Conservation (phyloP, 345 rosid species). For the Camelina hispida region DNA sequence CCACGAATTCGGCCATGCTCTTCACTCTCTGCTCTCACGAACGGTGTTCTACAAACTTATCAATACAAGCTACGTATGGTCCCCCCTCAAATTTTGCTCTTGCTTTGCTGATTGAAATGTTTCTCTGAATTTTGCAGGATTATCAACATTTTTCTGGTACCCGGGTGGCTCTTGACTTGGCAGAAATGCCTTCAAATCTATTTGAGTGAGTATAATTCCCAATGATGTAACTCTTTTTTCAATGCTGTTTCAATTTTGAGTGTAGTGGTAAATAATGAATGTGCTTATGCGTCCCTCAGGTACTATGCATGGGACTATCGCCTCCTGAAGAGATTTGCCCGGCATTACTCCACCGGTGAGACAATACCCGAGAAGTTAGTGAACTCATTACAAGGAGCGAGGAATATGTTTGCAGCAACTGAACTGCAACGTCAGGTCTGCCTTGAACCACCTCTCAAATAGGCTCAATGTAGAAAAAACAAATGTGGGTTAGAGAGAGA, state of each 20-base stretch:
- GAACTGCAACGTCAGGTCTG: slow-evolving; percentile 94
- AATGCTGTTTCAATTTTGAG: slow-evolving; percentile 6
- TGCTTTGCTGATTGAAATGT: slow-evolving; percentile 28
- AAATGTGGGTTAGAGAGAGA: background rate
- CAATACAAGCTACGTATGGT: background rate
- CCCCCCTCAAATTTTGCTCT: background rate
- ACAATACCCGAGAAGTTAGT: slow-evolving; percentile 84
- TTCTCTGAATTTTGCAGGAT: slow-evolving; percentile 58
- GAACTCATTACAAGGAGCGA: slow-evolving; percentile 78
- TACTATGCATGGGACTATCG: slow-evolving; percentile 90
- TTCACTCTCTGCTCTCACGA: slow-evolving; percentile 89
- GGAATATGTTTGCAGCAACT: slow-evolving; percentile 93
- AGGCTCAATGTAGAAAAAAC: background rate
- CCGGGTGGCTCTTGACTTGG: slow-evolving; percentile 89
- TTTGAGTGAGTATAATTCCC: slow-evolving; percentile 79
- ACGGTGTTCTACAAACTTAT: slow-evolving; percentile 59
- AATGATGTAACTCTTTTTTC: background rate
- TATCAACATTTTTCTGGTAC: slow-evolving; percentile 97
- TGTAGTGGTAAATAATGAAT: slow-evolving; percentile 23
- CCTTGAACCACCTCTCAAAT: slow-evolving; percentile 13
- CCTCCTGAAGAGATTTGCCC: slow-evolving; percentile 80
- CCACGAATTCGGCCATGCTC: slow-evolving; percentile 98
- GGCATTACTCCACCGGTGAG: slow-evolving; percentile 85
- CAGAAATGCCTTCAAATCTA: slow-evolving; percentile 93
- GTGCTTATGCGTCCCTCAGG: slow-evolving; percentile 49